Evolutionary conservation across 352 stramenopile species (phyloP).

Genomic region (Globisporangium sylvaticum): DNA sequence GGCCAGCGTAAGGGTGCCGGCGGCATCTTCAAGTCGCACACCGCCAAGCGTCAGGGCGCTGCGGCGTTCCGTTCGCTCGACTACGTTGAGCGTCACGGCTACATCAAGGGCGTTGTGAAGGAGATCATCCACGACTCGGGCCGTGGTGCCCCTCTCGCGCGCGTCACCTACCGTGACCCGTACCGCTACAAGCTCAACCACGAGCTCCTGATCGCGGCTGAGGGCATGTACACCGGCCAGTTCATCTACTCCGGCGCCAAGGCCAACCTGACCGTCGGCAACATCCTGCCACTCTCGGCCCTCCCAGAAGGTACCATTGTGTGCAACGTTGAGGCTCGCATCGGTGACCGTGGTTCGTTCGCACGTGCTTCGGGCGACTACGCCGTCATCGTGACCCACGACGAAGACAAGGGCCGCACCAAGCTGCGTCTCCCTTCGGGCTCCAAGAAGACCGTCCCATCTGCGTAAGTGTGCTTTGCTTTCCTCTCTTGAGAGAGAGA

Average conservation of each 20-base stretch:
- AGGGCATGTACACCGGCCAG: constrained; percentile 98
- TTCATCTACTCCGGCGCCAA: constrained; percentile 99
- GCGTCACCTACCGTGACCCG: constrained; percentile 92
- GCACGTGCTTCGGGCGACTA: constrained; percentile 97
- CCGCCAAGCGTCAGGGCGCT: constrained; percentile 68
- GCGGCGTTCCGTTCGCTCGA: constrained; percentile 73
- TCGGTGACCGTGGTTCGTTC: constrained; percentile 96
- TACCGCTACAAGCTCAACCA: constrained; percentile 90
- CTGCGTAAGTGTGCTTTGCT: constrained; percentile 74
- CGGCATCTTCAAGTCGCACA: constrained; percentile 84
- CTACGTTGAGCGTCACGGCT: constrained; percentile 95
- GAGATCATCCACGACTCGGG: constrained; percentile 99
- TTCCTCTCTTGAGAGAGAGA: constrained; percentile 4
- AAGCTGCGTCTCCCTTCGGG: constrained; percentile 94
- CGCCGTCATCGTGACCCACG: constrained; percentile 97
- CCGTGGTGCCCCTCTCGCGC: constrained; percentile 94
- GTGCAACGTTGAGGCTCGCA: constrained; percentile 96
- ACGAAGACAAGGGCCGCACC: constrained; percentile 97
- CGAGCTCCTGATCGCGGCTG: constrained; percentile 96
- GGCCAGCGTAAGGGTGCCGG: constrained; percentile 87
- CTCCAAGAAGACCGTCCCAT: constrained; percentile 96
- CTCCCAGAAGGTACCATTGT: constrained; percentile 99
- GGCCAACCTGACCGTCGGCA: constrained; percentile 93
- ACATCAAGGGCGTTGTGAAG: constrained; percentile 98
- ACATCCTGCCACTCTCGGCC: constrained; percentile 93